These are phyloP conservation scores for Solanum piurae DNA, from an alignment of 257 asterid species.

Conservation along the genomic window DNA sequence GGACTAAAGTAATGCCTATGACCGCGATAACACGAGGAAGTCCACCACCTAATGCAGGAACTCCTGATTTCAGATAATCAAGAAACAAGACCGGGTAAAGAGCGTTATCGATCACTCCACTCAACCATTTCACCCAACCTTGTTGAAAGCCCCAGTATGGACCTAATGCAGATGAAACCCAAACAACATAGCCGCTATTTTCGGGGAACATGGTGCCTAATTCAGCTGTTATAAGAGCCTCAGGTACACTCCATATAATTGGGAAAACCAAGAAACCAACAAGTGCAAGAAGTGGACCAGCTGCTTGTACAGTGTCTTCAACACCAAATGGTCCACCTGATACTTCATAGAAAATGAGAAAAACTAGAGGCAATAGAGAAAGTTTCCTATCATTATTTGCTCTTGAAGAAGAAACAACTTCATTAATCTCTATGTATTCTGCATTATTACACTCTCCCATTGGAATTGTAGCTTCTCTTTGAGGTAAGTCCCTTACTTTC, in stretches of 20 bases:
- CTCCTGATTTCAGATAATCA: conserved; percentile 51
- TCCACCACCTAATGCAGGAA: conserved; percentile 56
- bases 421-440: conserved; percentile 21
- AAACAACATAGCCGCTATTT: conserved; percentile 63
- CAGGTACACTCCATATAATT: conserved; percentile 68
- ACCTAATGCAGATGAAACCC: conserved; percentile 69
- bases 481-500: conserved; percentile 24
- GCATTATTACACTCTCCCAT: conserved; percentile 23
- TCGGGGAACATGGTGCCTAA: conserved; percentile 77
- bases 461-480: conserved; percentile 11
- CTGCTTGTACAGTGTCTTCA: conserved; percentile 55
- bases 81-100: conserved; percentile 56
- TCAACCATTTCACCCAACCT: conserved; percentile 70
- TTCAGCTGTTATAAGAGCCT: conserved; percentile 62
- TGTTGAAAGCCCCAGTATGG: conserved; percentile 72
- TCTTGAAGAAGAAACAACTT: conserved; percentile 21
- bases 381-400: conserved; percentile 25
- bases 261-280: conserved; percentile 50
- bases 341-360: conserved; percentile 57
- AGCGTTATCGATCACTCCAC: conserved; percentile 67
- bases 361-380: conserved; percentile 41
- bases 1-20: conserved; percentile 26
- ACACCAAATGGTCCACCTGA: conserved; percentile 73
- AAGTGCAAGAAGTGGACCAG: conserved; percentile 65
- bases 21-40: conserved; percentile 40